Percentiles rank a stretch among this genome's conserved stretches.
Conservation (phyloP, 768 basidiomycete genomes). For the Sutorius australiensis region DNA sequence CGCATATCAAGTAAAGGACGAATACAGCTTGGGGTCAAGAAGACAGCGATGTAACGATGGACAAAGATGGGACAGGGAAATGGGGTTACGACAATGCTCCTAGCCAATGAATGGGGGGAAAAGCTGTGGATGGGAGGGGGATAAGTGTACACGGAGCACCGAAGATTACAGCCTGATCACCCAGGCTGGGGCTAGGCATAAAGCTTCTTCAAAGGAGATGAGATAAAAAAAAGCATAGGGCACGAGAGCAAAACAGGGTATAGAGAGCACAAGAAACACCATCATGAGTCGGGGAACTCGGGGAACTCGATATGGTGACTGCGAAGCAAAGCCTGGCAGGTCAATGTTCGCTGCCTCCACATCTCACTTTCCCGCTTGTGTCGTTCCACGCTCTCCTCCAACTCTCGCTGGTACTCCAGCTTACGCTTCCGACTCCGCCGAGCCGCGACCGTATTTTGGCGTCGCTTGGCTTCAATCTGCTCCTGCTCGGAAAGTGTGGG, state of each 20-base stretch:
- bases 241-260: background rate
- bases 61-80: background rate
- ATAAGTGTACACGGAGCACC: conserved; percentile 39
- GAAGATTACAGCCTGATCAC: conserved; percentile 34
- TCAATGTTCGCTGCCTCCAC: conserved; percentile 56
- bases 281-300: conserved; percentile 37
- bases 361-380: conserved; percentile 56
- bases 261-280: conserved; percentile 10
- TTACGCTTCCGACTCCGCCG: conserved; percentile 75
- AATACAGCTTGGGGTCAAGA: background rate
- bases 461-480: conserved; percentile 73
- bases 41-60: background rate
- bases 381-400: conserved; percentile 54
- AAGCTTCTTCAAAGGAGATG: conserved; percentile 6
- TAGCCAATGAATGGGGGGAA: conserved; percentile 42
- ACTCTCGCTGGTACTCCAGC: conserved; percentile 58
- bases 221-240: conserved; percentile 1
- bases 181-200: background rate
- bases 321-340: conserved; percentile 47
- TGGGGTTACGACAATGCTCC: conserved; percentile 53
- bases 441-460: conserved; percentile 83
- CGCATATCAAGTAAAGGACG: conserved; percentile 5
- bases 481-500: conserved; percentile 54
- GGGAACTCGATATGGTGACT: conserved; percentile 58
- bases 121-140: conserved; percentile 21